Conservation (phyloP, 306 rosid genomes). For the Cucumis hystrix region DNA sequence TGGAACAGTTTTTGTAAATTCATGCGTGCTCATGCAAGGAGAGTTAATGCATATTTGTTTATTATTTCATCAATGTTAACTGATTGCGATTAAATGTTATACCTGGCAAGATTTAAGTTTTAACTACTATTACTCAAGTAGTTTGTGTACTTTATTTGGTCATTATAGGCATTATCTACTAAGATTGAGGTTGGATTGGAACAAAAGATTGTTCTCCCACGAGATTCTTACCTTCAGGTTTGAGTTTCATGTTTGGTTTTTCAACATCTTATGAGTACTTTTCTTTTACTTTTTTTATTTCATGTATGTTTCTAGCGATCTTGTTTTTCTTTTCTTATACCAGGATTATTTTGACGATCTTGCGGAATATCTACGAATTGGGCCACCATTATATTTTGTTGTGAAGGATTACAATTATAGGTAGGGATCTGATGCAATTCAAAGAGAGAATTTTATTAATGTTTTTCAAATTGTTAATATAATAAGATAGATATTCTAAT, state of each 20-base stretch:
- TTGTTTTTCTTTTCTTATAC: conserved; percentile 9
- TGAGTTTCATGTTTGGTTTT: conserved; percentile 10
- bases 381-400: conserved; percentile 92
- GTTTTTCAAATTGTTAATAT: no score
- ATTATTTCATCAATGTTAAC: not conserved
- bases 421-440: conserved; percentile 11
- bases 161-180: conserved; percentile 60
- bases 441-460: no score
- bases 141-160: conserved; percentile 3
- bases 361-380: conserved; percentile 77
- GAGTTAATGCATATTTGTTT: not conserved
- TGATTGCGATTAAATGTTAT: not conserved
- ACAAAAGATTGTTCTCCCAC: conserved; percentile 95
- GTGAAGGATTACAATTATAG: conserved; percentile 86
- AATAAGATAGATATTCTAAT: no score
- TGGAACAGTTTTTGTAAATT: not conserved
- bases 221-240: conserved; percentile 98
- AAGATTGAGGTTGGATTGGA: conserved; percentile 86
- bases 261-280: not conserved
- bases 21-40: not conserved
- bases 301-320: not conserved
- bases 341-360: conserved; percentile 76
- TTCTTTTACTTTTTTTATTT: not conserved
- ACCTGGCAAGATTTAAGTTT: not conserved
- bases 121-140: not conserved